Evolutionary conservation across 176 grass and related monocot species (phyloP), one percentile per base, ranked within the genome.

Genomic region (Aegilops bicornis): DNA sequence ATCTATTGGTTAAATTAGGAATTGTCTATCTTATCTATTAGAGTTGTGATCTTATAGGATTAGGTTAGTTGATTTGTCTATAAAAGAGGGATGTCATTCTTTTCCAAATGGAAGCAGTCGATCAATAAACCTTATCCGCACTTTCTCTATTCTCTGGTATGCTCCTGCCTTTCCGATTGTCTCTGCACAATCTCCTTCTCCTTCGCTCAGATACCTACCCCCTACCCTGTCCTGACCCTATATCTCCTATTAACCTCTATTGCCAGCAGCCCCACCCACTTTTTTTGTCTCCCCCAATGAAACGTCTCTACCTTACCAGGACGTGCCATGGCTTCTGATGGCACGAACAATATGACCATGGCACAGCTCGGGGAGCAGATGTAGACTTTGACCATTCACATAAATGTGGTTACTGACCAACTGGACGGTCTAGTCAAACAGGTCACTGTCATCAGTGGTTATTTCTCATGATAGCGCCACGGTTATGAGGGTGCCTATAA

Each of bases 381-480:
- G 24, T 48, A 75, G 72, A 48, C 42, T 75, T 29, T 75, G 72
- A 75, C 72, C 72, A 50, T 24, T 75, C 72, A 73, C 71, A 45
- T 74, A 7, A 75, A 22, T 48, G 42, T 29, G 42, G 47, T 73
- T 75, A 75, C 72, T 50, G 42, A 75, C 42, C 72, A 75, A 75
- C 72, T 47, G 7, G 72, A 75, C 3, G 14, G 72, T 75, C 39
- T 74, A 74, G 37, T 47, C 71, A 74, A 74, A 25, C 71, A 74
- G 40, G 22, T 74, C 40, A 42, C 7, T 75, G 23, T 42, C 42
- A 75, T 24, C 68, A n/a, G 33, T 70, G 19, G 64, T 66, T 66
- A 31, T 29, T 70, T 33, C 68, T 24, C 13, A 8, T 75, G 42
- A 27, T 13, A 13, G 42, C 24, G 6, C 42, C 72, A 75, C 3